Base-by-base conservation (phyloP, 2,329 filamentous ascomycete species). In the Fusarium subglutinans region DNA sequence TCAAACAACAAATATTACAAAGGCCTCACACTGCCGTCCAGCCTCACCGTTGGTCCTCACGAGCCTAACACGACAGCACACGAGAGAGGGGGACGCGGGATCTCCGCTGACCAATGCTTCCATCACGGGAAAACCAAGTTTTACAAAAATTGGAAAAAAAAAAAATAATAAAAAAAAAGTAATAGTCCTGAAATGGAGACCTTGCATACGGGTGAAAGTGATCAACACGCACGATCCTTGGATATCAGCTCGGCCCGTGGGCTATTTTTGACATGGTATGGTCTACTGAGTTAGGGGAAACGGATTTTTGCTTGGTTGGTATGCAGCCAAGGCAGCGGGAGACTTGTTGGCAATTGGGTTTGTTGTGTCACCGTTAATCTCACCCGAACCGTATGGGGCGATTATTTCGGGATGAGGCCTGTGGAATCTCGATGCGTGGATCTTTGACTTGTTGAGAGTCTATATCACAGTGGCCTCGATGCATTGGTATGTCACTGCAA, bases 1-100 rank as follows among this genome's bases (percentile, higher is more conserved):
- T 44, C 30, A 35, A 59, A 66, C 28, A 51, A 50, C 20, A 41
- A 61, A 63, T 35, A 58, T 50, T 58, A 56, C 62, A 59, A 63
- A 65, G 54, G 62, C 58, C 67, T 74, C 67, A 64, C 48, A 63
- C 60, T 55, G 44, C 54, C 33, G 30, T 45, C 61, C 44, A 57
- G 76, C 68, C 75, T 76, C 76, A 59, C 63, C 69, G 44, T 51
- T 59, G 43, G 20, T 9, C 20, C 33, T 59, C 43, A 51, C 33
- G 33, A 59, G 37, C 65, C 73, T 78, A 48, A 59, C 73, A 78
- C 76, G 61, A 75, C 76, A 78, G 76, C 75, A 64, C 71, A 77
- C 76, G 76, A 77, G 71, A 33, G 22, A 33, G 22, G 8, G 22
- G 47, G 24, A 14, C 18, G 28, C 55, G 41, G 37, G 35, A 26